phyloP scores from a whole-genome alignment of 176 grass and related monocot species.

The Canna indica region DNA sequence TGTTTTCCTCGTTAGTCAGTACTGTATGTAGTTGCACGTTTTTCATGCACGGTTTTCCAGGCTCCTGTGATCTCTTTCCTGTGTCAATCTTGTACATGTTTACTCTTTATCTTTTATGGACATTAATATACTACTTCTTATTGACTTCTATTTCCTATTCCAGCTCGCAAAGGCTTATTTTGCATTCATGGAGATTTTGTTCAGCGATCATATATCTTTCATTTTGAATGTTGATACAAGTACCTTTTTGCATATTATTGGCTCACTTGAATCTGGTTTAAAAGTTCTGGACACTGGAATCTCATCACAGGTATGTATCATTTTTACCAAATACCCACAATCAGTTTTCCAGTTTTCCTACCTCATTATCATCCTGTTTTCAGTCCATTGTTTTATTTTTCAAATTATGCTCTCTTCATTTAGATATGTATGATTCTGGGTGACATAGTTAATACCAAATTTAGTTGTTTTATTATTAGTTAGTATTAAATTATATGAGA shows the following conservation, averaged over 20 bases:
- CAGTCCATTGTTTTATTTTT: too few relatives aligned
- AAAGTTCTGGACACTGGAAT: slow-evolving; percentile 95
- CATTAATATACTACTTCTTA: neutral
- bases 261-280: slow-evolving; percentile 88
- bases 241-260: slow-evolving; percentile 90
- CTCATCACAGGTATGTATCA: slow-evolving; percentile 98
- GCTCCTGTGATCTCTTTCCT: too few relatives aligned
- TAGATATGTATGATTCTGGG: neutral
- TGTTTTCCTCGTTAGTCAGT: too few relatives aligned
- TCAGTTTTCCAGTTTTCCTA: too few relatives aligned
- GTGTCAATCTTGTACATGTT: too few relatives aligned
- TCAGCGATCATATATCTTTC: slow-evolving; percentile 85
- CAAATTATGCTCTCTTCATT: slow-evolving; percentile 7
- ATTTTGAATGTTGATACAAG: slow-evolving; percentile 87
- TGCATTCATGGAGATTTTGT: slow-evolving; percentile 88
- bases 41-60: too few relatives aligned
- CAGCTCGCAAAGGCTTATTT: slow-evolving; percentile 95
- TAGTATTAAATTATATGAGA: too few relatives aligned
- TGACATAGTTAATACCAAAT: too few relatives aligned
- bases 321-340: too few relatives aligned
- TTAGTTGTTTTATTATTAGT: too few relatives aligned
- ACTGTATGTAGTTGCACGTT: too few relatives aligned
- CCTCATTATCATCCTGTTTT: too few relatives aligned
- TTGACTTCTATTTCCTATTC: slow-evolving; percentile 27
- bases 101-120: neutral